Evolutionary conservation across 148 eudicot species (phyloP), one percentile per base, ranked within the genome.

Genomic region (Vaccinium darrowii): DNA sequence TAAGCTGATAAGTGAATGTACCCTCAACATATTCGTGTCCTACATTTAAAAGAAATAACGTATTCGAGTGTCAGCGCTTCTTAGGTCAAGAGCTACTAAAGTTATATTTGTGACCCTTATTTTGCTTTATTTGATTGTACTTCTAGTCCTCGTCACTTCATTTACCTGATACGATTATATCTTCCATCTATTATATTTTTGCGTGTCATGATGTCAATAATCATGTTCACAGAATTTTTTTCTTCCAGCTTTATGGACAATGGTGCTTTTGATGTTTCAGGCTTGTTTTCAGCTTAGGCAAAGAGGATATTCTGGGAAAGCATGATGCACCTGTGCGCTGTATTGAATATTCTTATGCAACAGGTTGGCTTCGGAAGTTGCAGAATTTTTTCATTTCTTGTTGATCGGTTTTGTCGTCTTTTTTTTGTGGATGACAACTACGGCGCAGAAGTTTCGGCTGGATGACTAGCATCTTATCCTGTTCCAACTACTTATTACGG

Each of bases 281-380:
- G 92, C 91, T 96, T 33, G 94, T 91, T 82, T 96, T 96, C 88
- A 89, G 90, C 89, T 65, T 83, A 27, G 96, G 93, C 82, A 94
- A 91, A 90, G 98, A 96, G 87, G 99, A 96, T 89, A 91, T 93
- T 47, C 86, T 96, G 91, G 98, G 98, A 81, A 94, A 84, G 84
- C 98, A 96, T 80, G 98, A 93, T 62, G 94, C 95, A 82, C 98
- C 94, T 85, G 98, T 96, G 81, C 95, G 98, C 27, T 94, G 99
- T 85, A 88, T 96, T 84, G 99, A 96, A 67, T 96, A 96, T 85
- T 94, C 98, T 3, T 92, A 93, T 86, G 90, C 94, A 67, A 93
- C 99, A 87, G 98, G 99, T 96, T 75, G 65, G 88, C 81, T 65
- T 81, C 53, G 30, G 49, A 30, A 53, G 18, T 25, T 11, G 57